Conservation (phyloP, 2,329 filamentous ascomycete genomes). For the Fusarium verrucosum region DNA sequence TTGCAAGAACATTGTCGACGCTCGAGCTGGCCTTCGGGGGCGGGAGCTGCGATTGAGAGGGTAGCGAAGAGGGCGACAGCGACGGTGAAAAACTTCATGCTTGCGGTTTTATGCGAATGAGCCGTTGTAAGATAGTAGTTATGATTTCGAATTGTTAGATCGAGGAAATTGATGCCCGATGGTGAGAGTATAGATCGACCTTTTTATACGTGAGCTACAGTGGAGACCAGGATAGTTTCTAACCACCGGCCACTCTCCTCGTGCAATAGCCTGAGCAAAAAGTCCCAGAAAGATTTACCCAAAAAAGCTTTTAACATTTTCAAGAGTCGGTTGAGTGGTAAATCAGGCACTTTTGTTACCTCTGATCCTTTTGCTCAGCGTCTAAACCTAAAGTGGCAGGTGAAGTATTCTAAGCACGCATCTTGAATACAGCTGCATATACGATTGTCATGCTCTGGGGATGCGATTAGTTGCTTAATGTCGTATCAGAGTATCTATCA, state of each 20-base stretch:
- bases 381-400: conserved; percentile 1
- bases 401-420: not conserved
- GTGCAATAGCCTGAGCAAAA: conserved; percentile 10
- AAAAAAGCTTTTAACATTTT: not conserved
- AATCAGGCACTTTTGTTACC: conserved; percentile 18
- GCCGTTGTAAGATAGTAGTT: fast-evolving
- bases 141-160: not conserved
- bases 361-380: not conserved
- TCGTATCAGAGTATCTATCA: not conserved
- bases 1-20: conserved; percentile 12
- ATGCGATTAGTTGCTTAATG: not conserved
- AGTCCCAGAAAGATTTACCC: not conserved
- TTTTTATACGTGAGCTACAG: not conserved
- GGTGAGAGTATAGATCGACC: fast-evolving
- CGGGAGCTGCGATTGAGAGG: conserved; percentile 9
- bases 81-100: conserved; percentile 17
- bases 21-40: not conserved
- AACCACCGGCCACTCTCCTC: not conserved
- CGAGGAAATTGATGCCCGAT: fast-evolving
- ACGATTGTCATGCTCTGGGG: not conserved
- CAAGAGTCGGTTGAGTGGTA: conserved; percentile 17
- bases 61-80: conserved; percentile 19
- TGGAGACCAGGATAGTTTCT: not conserved
- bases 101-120: not conserved
- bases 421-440: not conserved